Conservation (phyloP, 176 grass and related monocot species). For the Areca catechu region DNA sequence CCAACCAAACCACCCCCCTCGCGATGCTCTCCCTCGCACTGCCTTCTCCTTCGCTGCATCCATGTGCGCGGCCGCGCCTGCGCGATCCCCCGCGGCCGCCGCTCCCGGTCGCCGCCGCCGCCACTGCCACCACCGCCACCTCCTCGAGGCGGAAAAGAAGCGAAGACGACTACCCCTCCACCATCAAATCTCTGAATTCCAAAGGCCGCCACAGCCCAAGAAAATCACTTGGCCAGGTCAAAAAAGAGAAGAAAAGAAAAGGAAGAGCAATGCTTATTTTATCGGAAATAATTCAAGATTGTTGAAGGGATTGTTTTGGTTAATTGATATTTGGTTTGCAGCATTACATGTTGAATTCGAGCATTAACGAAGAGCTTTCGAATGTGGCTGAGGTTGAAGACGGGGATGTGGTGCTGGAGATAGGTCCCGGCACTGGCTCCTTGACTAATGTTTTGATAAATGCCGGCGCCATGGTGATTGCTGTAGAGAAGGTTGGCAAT, state of each 20-base stretch:
- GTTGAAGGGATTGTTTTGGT: background rate
- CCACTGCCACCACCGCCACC: constrained; percentile 2
- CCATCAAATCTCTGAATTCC: constrained; percentile 73
- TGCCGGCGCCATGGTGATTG: constrained; percentile 60
- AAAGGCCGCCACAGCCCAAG: constrained; percentile 56
- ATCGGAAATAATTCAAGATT: too few species aligned
- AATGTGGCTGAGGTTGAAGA: constrained; percentile 45
- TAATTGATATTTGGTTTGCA: constrained; percentile 5
- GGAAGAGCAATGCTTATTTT: background rate
- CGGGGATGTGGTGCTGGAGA: constrained; percentile 86
- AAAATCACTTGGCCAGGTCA: constrained; percentile 86
- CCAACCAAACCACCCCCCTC: too few species aligned
- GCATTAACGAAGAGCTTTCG: constrained; percentile 60
- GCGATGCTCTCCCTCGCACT: constrained; percentile 9
- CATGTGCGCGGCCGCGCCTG: background rate
- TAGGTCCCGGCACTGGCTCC: constrained; percentile 76
- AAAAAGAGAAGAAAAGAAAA: background rate
- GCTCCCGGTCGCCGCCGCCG: constrained; percentile 13
- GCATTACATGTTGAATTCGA: constrained; percentile 87
- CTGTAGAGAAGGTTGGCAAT: constrained; percentile 62
- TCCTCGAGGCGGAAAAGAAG: background rate
- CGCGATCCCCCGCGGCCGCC: background rate
- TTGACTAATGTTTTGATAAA: constrained; percentile 61
- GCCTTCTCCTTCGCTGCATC: constrained; percentile 18
- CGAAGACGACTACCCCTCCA: constrained; percentile 67